Percentiles rank a stretch among this genome's conserved stretches.
These are phyloP conservation scores for Isatis lusitanica DNA, from an alignment of 441 rosid species.

Conservation along the genomic window DNA sequence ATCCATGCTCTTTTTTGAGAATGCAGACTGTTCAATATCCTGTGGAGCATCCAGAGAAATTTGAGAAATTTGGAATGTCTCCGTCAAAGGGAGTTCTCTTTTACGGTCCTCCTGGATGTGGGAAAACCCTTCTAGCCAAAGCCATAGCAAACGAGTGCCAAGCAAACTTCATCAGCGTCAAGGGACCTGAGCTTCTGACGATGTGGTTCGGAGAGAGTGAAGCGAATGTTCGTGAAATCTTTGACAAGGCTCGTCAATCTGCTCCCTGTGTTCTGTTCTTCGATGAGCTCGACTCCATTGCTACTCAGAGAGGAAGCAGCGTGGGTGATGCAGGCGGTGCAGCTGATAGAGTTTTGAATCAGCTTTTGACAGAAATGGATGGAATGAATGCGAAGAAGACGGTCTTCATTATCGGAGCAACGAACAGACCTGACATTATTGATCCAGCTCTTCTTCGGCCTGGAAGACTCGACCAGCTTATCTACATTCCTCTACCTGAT, in stretches of 20 bases:
- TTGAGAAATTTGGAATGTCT: conserved; percentile 71
- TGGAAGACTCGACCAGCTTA: conserved; percentile 66
- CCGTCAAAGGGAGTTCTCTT: conserved; percentile 70
- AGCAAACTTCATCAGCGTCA: conserved; percentile 65
- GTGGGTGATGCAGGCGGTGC: conserved; percentile 76
- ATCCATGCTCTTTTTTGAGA: neutral
- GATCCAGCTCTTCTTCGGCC: conserved; percentile 71
- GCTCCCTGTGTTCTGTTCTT: conserved; percentile 71
- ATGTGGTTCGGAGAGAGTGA: conserved; percentile 81
- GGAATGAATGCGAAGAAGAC: conserved; percentile 75
- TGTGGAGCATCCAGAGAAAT: conserved; percentile 80
- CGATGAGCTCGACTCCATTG: conserved; percentile 59
- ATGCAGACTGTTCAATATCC: conserved; percentile 70
- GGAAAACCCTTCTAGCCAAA: conserved; percentile 67
- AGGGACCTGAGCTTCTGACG: conserved; percentile 65
- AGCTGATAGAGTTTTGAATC: conserved; percentile 67
- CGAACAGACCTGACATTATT: conserved; percentile 67
- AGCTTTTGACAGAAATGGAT: conserved; percentile 71
- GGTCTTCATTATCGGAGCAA: conserved; percentile 67
- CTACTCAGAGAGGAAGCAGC: conserved; percentile 74
- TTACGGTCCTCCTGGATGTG: conserved; percentile 74
- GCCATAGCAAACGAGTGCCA: conserved; percentile 71
- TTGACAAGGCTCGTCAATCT: conserved; percentile 66
- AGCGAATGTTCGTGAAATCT: conserved; percentile 66
- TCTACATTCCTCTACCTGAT: conserved; percentile 68